Percentiles rank a stretch among this genome's conserved stretches.
Conservation (phyloP, 2,329 filamentous ascomycete species). For the Cryphonectria nitschkei region DNA sequence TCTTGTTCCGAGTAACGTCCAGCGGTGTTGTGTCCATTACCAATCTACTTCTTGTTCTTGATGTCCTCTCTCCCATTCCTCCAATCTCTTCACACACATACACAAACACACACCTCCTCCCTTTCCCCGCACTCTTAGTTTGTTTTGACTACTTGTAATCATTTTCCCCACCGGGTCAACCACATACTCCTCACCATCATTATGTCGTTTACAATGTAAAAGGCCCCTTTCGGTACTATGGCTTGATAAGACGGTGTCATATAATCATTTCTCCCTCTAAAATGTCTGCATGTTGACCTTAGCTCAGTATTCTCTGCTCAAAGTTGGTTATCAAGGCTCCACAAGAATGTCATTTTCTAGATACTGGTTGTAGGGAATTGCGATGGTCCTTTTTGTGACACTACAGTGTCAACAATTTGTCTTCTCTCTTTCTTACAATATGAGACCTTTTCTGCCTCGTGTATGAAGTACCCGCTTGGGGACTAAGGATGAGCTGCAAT, state of each 20-base stretch:
- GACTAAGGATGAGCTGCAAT: background rate
- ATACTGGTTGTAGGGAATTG: background rate
- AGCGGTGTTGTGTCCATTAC: background rate
- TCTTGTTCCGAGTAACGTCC: background rate
- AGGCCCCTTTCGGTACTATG: background rate
- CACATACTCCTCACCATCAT: background rate
- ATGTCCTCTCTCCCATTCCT: background rate
- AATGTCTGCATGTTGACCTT: background rate
- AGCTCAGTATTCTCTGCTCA: background rate
- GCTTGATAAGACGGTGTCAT: background rate
- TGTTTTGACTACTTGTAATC: background rate
- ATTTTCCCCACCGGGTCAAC: background rate
- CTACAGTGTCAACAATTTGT: too few species aligned
- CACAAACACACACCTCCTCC: too few species aligned
- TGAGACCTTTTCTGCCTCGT: too few species aligned
- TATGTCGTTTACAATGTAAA: background rate
- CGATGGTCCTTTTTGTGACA: background rate
- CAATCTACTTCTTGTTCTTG: background rate
- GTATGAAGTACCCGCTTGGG: too few species aligned
- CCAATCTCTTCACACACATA: background rate
- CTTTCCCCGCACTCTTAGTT: background rate
- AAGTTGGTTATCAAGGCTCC: background rate
- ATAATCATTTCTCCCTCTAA: too few species aligned
- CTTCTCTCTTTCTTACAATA: too few species aligned
- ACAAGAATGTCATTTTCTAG: background rate